Evolutionary conservation across 129 eudicot species (phyloP), one percentile per base, ranked within the genome.

Genomic region (Calendula officinalis): DNA sequence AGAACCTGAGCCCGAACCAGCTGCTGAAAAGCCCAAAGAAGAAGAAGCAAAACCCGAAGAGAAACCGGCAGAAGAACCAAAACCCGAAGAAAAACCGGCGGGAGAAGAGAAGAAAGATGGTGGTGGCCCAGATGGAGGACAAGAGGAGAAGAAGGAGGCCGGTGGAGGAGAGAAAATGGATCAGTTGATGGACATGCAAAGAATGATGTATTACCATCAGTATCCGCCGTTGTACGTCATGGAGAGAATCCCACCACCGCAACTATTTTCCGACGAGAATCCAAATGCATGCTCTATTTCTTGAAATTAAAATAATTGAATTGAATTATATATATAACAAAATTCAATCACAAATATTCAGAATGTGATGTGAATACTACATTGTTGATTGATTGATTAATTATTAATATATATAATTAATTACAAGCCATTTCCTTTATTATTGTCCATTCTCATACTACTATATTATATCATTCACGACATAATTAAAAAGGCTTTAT

Each of bases 211-310:
- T 79, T 51, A 84, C 53, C 64, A 87, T 72, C 91, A 91, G 70
- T 67, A 87, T 64, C 91, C 90, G 69, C 99, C 99, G 2, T 56
- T 83, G 39, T 92, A 92, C 8, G 64, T 85, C 38, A 81, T 85
- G 41, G 99, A 92, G 68, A 88, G 91, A 85, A 81, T 92, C 56
- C 99, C 99, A 47, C 85, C 99, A 27, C 99, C 99, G 3, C 99
- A 92, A 70, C 77, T 92, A 8, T 92, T 92, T 39, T 88, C 96
- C 0, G 99, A 92, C 52, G 99, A 92, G 78, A 92, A 92, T 72
- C 99, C 99, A 12, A 92, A 92, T 74, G 99, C 99, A 2, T 92
- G 99, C 66, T 35, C 74, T 65, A 80, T 92, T 52, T 47, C 86
- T 38, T 89, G 56, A 68, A 57, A 37, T 46, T 7, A 2, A n/a